Base-by-base conservation (phyloP, 805 yeast species). In the Yamadazyma paraphyllophila region DNA sequence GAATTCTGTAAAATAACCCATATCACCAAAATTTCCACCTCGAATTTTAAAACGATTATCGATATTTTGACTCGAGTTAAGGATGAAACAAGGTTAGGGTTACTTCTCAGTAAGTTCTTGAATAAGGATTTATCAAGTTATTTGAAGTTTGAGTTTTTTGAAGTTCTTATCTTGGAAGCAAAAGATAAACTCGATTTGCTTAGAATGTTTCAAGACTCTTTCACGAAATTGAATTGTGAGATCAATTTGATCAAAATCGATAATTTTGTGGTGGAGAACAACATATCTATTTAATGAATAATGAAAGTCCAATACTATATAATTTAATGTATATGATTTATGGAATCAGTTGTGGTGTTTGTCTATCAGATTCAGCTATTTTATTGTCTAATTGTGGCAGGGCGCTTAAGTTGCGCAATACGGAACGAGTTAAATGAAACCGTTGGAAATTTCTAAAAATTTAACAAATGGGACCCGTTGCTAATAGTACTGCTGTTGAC, bases 401-500 rank as follows among this genome's bases (percentile, higher is more conserved):
- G 31, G 13, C 13, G 31, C 31, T 29, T 11, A 11, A n/a, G 13
- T 29, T 29, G 4, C 31, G 31, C 31, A 29, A n/a, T n/a, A 29
- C 31, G 13, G 31, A 29, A 4, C 24, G 24, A 6, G 24, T 4
- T 20, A 29, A 11, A 29, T 29, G 13, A 29, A 29, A 11, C 13
- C 7, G 31, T 29, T 9, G 7, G 24, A 20, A 6, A 20, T 20
- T 20, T 20, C 24, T 6, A 20, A 20, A 20, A 20, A 20, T 20
- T 20, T 20, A 20, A 20, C 24, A 20, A 20, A 44, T 48, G 46
- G 26, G 34, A 10, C 27, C 35, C 26, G 32, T 29, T 34, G 62
- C 65, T 17, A 58, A 67, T 45, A 15, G 65, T 8, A 66, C 67
- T 2, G 79, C 84, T 1, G 57, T 74, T 32, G 59, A 59, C 29